A percentile compares a stretch with the other conserved stretches of the same genome.
phyloP scores from a whole-genome alignment of 2,329 filamentous ascomycete genomes.

The Diaporthe batatas region DNA sequence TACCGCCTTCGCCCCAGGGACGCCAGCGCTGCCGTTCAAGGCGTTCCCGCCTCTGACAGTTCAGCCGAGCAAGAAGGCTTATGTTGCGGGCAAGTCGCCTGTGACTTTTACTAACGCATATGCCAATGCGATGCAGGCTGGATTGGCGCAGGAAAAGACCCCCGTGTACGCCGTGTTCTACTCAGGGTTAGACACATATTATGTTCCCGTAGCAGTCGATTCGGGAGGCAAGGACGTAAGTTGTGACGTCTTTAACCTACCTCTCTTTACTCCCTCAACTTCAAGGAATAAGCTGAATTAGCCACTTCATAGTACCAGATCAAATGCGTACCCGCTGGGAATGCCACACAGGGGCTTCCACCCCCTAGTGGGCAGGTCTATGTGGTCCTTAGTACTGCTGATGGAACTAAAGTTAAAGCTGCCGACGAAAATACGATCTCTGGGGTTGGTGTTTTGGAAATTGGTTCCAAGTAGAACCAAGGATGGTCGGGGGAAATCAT shows the following conservation, averaged over 20 bases:
- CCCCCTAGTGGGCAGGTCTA: constrained; percentile 55
- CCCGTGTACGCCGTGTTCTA: constrained; percentile 47
- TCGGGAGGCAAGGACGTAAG: constrained; percentile 43
- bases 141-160: constrained; percentile 36
- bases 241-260: background rate
- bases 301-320: constrained; percentile 35
- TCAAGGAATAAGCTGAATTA: background rate
- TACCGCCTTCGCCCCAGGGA: constrained; percentile 66
- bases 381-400: constrained; percentile 54
- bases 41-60: constrained; percentile 66
- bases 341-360: constrained; percentile 25
- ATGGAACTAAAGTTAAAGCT: constrained; percentile 48
- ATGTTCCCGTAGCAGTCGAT: constrained; percentile 39
- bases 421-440: constrained; percentile 55
- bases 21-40: constrained; percentile 69
- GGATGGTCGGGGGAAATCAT: too few relatives aligned
- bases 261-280: too few relatives aligned
- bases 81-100: constrained; percentile 42
- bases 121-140: constrained; percentile 42
- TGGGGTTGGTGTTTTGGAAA: constrained; percentile 54
- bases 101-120: constrained; percentile 45
- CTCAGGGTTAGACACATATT: constrained; percentile 47
- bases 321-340: constrained; percentile 42
- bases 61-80: constrained; percentile 29
- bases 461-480: constrained; percentile 27